Base-by-base conservation (phyloP, 1,284 basidiomycete genomes). In the Takashimella tepidaria region DNA sequence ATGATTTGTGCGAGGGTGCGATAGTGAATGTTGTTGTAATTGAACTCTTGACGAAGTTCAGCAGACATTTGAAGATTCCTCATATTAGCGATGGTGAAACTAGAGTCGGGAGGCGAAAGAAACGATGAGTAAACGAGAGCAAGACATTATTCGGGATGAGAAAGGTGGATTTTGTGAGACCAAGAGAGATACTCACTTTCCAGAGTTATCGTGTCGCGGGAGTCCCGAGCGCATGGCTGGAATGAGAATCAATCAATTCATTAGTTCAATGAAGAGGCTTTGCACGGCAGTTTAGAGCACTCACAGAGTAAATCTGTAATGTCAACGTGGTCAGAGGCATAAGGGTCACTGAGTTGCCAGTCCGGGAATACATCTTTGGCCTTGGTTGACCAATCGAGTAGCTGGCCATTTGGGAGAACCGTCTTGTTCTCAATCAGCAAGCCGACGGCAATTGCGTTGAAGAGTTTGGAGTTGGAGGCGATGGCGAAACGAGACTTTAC, bases 401-500 rank as follows among this genome's bases (percentile, higher is more conserved):
- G 37, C 1, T 53, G 48, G 10, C 63, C 62, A 2, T 66, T 37
- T 0, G 76, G 76, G 13, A 80, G 64, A 4, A 64, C 53, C 0
- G 77, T 76, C 4, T 67, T 57, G 52, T 80, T 77, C 25, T 73
- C 62, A 10, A 79, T 68, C n/a, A 78, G 60, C 11, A 79, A 62
- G 0, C 77, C 79, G 3, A 79, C 41, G 0, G 77, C 63, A 2
- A 74, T 59, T 0, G 72, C 66, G 0, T 77, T 69, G 60, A 80
- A 80, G 0, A 79, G 72, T 55, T 80, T 81, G 1, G 78, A 78
- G 60, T 77, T 79, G 13, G 79, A 80, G 1, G 70, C 79, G 41
- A 81, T 73, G 2, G 59, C 64, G 57, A 79, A 79, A 22, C 76
- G 59, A 0, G 77, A 72, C 79, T 79, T 50, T n/a, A n/a, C n/a